These are phyloP conservation scores for Cyclocybe cylindracea DNA, from an alignment of 768 basidiomycete genomes.

Conservation along the genomic window DNA sequence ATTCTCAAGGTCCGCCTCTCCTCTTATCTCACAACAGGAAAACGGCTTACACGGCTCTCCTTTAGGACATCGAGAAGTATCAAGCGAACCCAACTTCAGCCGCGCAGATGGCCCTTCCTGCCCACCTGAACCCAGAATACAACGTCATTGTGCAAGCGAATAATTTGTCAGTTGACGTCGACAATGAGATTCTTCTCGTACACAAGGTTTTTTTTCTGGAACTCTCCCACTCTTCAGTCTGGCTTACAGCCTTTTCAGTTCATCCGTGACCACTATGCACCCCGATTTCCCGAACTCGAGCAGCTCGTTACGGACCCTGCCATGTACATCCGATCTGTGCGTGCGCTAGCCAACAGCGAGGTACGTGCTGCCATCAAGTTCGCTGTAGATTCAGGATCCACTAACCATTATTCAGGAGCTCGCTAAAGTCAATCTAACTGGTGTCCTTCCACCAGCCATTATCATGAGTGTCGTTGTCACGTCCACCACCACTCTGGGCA, in stretches of 20 bases:
- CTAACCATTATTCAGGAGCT: slow-evolving; percentile 58
- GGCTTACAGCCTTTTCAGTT: slow-evolving; percentile 53
- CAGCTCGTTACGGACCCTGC: slow-evolving; percentile 90
- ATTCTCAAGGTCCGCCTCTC: slow-evolving; percentile 64
- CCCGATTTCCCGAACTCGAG: slow-evolving; percentile 96
- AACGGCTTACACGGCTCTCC: background rate
- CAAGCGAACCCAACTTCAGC: slow-evolving; percentile 76
- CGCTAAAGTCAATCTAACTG: slow-evolving; percentile 80
- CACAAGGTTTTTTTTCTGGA: slow-evolving; percentile 68
- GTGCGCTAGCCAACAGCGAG: slow-evolving; percentile 83
- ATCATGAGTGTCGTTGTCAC: slow-evolving; percentile 97
- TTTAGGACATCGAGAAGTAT: slow-evolving; percentile 89
- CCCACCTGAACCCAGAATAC: slow-evolving; percentile 94
- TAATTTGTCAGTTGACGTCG: slow-evolving; percentile 96
- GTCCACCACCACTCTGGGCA: slow-evolving; percentile 87
- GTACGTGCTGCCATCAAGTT: slow-evolving; percentile 34
- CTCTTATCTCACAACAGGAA: background rate
- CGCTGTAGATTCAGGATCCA: slow-evolving; percentile 2
- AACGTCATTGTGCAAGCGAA: slow-evolving; percentile 95
- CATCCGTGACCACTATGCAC: slow-evolving; percentile 95
- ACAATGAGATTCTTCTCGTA: slow-evolving; percentile 96
- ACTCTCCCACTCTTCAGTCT: slow-evolving; percentile 3
- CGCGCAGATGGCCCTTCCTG: slow-evolving; percentile 75
- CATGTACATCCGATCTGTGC: slow-evolving; percentile 91
- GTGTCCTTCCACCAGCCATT: slow-evolving; percentile 82